These are phyloP conservation scores for Corrigiola litoralis DNA, from an alignment of 179 eudicot species.

Conservation along the genomic window DNA sequence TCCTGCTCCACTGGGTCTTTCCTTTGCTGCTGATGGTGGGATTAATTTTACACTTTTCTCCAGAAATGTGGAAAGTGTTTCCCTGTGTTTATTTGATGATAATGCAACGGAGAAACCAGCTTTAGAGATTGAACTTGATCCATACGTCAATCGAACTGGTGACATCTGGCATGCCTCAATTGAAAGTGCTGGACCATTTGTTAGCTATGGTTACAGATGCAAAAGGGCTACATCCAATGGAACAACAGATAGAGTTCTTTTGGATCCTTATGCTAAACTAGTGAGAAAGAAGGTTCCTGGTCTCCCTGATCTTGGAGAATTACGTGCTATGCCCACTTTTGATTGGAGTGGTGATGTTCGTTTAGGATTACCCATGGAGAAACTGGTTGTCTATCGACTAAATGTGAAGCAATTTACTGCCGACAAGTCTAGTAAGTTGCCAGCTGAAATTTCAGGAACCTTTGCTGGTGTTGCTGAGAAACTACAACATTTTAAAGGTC, in stretches of 20 bases:
- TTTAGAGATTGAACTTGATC: constrained; percentile 86
- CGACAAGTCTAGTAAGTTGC: constrained; percentile 65
- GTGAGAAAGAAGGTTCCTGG: constrained; percentile 31
- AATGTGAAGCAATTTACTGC: constrained; percentile 58
- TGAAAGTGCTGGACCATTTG: constrained; percentile 41
- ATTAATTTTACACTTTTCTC: constrained; percentile 78
- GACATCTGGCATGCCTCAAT: constrained; percentile 86
- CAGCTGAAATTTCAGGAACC: constrained; percentile 53
- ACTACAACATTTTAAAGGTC: constrained; percentile 59
- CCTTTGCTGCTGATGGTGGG: constrained; percentile 53
- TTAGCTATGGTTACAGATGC: constrained; percentile 79
- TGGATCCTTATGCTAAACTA: constrained; percentile 83
- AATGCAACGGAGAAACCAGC: constrained; percentile 45
- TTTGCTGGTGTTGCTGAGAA: constrained; percentile 72
- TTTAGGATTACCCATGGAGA: constrained; percentile 64
- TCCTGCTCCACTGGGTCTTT: constrained; percentile 74
- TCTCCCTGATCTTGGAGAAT: constrained; percentile 43
- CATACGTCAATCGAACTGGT: constrained; percentile 87
- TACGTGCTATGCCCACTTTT: constrained; percentile 47
- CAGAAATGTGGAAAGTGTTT: constrained; percentile 52
- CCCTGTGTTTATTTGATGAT: constrained; percentile 67
- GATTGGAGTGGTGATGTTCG: constrained; percentile 71
- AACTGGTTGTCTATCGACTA: constrained; percentile 71
- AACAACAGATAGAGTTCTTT: constrained; percentile 36
- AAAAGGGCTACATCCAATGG: constrained; percentile 26